Base-by-base conservation (phyloP, 1,139 yeast species). In the Dujonia santamariae region DNA sequence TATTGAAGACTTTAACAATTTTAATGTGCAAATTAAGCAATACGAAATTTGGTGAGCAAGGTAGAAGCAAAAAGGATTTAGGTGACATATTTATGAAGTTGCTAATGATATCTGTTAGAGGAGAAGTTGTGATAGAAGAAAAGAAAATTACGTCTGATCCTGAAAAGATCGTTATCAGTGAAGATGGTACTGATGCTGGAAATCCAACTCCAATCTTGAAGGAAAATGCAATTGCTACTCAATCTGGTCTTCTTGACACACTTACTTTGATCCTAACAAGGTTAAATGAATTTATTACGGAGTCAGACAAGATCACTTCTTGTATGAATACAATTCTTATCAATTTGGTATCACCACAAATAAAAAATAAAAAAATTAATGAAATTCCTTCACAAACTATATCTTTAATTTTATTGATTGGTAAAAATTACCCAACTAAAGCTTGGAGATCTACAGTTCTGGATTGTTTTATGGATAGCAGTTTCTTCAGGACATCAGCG, bases 41-140 rank as follows among this genome's bases (percentile, higher is more conserved):
- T n/a, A 66, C 80, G 2, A 78, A 78, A 40, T 68, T 77, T 47
- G 83, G 85, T 4, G 82, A 80, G 27, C 79, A 73, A 41, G 76
- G 68, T 44, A 75, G 76, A 46, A 59, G 70, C 19, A 71, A 75
- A 39, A 82, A 77, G 45, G 97, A 88, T 23, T 53, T 87, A 22
- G 60, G 78, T 2, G 96, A 87, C 22, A 44, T 68, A 2, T 85
- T 83, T 50, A 45, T 70, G 24, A 80, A 74, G 46, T 56, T 82
- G 9, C 61, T 86, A 18, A 68, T 70, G 13, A 43, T 42, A 6
- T 43, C 58, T 1, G 32, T 29, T 16, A 29, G 32, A n/a, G 32
- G 26, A 6, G 32, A 29, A 15, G 26, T 16, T n/a, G 25, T 20
- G 52, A 41, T 1, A 43, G 42, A 14, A 42, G 36, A 11, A 39